Percentiles rank a stretch among this genome's conserved stretches.
Conservation (phyloP, 2,329 filamentous ascomycete genomes). For the Colletotrichum spaethianum region DNA sequence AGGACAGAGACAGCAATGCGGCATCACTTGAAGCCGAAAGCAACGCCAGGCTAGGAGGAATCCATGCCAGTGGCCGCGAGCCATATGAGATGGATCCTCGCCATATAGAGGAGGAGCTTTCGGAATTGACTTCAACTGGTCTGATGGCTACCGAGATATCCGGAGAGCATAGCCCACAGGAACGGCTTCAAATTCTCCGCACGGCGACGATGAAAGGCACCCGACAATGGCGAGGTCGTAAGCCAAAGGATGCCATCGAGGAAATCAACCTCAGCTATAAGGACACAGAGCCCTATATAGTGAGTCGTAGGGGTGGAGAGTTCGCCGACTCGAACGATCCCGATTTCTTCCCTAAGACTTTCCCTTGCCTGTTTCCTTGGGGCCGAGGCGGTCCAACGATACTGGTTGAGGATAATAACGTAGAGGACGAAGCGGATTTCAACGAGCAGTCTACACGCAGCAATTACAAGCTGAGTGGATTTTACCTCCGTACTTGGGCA, state of each 20-base stretch:
- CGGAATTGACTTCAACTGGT: neutral
- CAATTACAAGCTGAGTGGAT: neutral
- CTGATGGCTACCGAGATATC: neutral
- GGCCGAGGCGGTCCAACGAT: neutral
- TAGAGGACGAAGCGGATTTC: neutral
- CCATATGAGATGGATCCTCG: neutral
- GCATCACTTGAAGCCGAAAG: neutral
- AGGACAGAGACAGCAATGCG: neutral
- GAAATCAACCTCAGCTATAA: neutral
- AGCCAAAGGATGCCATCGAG: neutral
- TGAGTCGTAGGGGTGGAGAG: neutral
- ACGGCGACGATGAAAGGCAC: neutral
- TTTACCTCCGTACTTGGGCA: neutral
- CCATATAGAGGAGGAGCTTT: neutral
- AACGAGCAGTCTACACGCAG: neutral
- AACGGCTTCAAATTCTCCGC: neutral
- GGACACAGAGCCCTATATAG: neutral
- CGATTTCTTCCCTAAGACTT: neutral
- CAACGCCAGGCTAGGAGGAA: neutral
- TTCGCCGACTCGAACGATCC: neutral
- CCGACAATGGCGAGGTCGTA: neutral
- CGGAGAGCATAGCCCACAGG: neutral
- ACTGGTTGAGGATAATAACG: neutral
- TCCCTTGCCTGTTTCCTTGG: neutral
- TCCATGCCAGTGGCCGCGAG: neutral